These are phyloP conservation scores for Astragalus glycyphyllos DNA, from an alignment of 306 rosid species.

Conservation along the genomic window DNA sequence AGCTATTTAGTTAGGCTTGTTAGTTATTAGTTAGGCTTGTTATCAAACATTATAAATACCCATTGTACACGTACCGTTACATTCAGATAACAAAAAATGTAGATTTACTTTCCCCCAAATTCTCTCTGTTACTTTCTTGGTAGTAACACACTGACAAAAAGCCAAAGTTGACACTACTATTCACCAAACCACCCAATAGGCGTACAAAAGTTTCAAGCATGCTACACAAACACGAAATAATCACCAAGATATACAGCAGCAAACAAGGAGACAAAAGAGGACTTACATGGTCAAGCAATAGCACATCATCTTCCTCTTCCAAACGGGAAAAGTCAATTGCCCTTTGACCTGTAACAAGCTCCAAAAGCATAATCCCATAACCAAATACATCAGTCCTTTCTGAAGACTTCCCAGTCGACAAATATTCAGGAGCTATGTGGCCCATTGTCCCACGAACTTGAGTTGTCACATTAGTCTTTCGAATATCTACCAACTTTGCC, in stretches of 20 bases:
- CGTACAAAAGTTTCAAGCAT: conserved; percentile 33
- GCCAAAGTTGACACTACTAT: conserved; percentile 18
- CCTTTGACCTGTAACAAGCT: conserved; percentile 93
- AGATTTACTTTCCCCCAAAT: no score
- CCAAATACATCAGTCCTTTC: conserved; percentile 99
- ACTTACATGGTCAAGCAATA: conserved; percentile 94
- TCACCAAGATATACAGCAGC: not conserved
- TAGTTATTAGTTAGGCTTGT: no score
- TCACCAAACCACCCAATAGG: conserved; percentile 26
- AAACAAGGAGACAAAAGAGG: conserved; percentile 32
- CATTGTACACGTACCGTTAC: no score
- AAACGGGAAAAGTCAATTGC: conserved; percentile 96
- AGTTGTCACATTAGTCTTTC: conserved; percentile 93
- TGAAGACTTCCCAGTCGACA: conserved; percentile 97
- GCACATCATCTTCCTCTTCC: conserved; percentile 97
- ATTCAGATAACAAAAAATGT: no score
- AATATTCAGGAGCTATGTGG: conserved; percentile 98
- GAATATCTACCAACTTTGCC: conserved; percentile 98
- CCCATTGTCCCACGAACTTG: conserved; percentile 99
- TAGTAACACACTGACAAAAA: not conserved
- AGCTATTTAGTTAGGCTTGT: no score
- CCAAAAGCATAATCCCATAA: conserved; percentile 96
- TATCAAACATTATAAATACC: no score
- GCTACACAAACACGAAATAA: conserved; percentile 34
- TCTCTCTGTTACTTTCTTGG: no score